phyloP scores from a whole-genome alignment of 768 basidiomycete species.

The Pluteus cervinus region DNA sequence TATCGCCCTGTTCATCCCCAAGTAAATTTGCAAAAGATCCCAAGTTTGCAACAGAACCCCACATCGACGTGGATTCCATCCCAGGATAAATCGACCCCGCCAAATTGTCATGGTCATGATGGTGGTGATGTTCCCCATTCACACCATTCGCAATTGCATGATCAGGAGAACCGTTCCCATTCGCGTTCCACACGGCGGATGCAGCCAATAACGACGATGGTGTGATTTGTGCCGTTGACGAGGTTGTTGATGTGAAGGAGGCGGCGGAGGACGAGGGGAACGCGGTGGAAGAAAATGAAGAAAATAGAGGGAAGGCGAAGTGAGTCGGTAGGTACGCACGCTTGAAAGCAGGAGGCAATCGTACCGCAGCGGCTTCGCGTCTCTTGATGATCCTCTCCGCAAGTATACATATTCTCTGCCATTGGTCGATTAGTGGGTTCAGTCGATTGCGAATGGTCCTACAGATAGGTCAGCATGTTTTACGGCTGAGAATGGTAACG shows the following conservation, averaged over 20 bases:
- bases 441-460: slow-evolving; percentile 76
- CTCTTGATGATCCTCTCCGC: slow-evolving; percentile 86
- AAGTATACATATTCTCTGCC: slow-evolving; percentile 85
- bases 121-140: no score
- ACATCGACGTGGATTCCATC: slow-evolving; percentile 19
- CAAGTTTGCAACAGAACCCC: slow-evolving; percentile 8
- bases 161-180: no score
- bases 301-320: slow-evolving; percentile 51
- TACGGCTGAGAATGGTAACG: slow-evolving; percentile 1
- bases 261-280: slow-evolving; percentile 25
- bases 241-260: slow-evolving; percentile 25
- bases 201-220: slow-evolving; percentile 18
- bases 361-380: slow-evolving; percentile 89
- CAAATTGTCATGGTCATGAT: no score
- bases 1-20: slow-evolving; percentile 60
- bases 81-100: no score
- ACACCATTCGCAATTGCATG: no score
- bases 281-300: slow-evolving; percentile 29
- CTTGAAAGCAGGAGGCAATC: slow-evolving; percentile 57
- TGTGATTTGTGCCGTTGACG: slow-evolving; percentile 16
- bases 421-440: slow-evolving; percentile 77
- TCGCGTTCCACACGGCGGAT: no score
- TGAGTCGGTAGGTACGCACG: slow-evolving; percentile 66
- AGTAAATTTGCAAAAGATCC: slow-evolving; percentile 12
- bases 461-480: slow-evolving; percentile 9